Base-by-base conservation (phyloP, 305 asterid genomes). In the Rubia balearica region DNA sequence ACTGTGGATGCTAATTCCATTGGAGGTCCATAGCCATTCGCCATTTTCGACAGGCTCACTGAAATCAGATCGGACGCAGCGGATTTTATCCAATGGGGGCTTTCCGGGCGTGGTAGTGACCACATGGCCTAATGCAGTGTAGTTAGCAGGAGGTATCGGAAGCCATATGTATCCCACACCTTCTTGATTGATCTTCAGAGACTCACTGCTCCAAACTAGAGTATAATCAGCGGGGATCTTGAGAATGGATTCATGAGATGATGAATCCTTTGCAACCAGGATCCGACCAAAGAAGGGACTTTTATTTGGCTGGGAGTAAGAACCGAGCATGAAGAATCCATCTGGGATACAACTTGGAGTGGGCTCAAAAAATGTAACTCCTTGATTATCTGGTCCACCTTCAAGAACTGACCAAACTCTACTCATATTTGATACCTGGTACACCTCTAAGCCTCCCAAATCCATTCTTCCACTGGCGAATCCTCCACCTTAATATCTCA, bases 361-460 rank as follows among this genome's bases (percentile, higher is more conserved):
- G 3, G 98, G 95, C 49, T 90, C 96, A 61, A 78, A 92, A 59
- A 92, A 83, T 1, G 96, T 76, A 0, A 91, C 90, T 6, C 98
- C 98, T 16, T 69, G 84, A 75, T 88, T 73, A 65, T 85, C 92
- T 3, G 89, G 90, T 60, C 97, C 97, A 46, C 96, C 96, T 83
- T 88, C 93, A 27, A 68, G 73, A 8, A 81, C 73, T 2, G 83
- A 80, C 97, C 98, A 92, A 64, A 89, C 66, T 68, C 83, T 82
- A 76, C 69, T 67, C 65, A 90, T 81, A 16, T 69, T 69, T 17
- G 92, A 77, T 7, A 81, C 75, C 72, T 92, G 88, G 42, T 80
- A 48, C 30, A 90, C 73, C 62, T 85, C 77, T 33, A 89, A 68
- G 17, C 90, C 96, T 73, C 92, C 92, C 3, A 74, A 42, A 68